phyloP scores from a whole-genome alignment of 2,329 filamentous ascomycete genomes.

The Xylaria sp. region DNA sequence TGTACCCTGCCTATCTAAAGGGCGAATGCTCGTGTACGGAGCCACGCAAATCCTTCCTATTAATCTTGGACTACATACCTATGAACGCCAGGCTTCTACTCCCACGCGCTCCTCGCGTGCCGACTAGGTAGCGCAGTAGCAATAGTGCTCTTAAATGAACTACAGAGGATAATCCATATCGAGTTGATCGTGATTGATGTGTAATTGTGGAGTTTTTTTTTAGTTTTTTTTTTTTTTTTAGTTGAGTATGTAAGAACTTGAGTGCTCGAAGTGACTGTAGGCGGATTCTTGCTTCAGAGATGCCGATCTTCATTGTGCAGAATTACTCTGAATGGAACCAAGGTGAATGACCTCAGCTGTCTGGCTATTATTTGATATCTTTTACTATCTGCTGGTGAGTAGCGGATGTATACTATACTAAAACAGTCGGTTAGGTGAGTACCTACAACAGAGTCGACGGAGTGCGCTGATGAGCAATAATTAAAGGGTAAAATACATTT shows the following conservation, averaged over 20 bases:
- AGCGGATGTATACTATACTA: no score
- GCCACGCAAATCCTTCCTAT: not conserved
- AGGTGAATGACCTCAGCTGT: not conserved
- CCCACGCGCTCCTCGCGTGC: slow-evolving; percentile 11
- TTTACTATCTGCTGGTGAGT: no score
- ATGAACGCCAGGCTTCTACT: slow-evolving; percentile 1
- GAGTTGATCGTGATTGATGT: slow-evolving; percentile 10
- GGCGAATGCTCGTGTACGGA: not conserved
- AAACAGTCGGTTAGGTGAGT: no score
- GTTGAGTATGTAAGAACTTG: not conserved
- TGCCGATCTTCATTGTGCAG: slow-evolving; percentile 9
- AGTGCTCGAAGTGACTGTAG: not conserved
- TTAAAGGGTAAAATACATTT: no score
- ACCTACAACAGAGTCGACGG: no score
- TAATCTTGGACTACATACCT: not conserved
- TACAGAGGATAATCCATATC: not conserved
- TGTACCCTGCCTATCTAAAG: not conserved
- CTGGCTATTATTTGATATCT: no score
- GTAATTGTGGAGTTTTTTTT: slow-evolving; percentile 1
- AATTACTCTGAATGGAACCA: not conserved
- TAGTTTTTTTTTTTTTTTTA: no score
- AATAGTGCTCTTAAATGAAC: not conserved
- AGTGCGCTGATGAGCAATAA: no score
- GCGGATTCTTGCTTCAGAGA: not conserved
- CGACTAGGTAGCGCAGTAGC: not conserved